Conservation (phyloP, 2,329 filamentous ascomycete genomes). For the Albophoma yamanashiensis region DNA sequence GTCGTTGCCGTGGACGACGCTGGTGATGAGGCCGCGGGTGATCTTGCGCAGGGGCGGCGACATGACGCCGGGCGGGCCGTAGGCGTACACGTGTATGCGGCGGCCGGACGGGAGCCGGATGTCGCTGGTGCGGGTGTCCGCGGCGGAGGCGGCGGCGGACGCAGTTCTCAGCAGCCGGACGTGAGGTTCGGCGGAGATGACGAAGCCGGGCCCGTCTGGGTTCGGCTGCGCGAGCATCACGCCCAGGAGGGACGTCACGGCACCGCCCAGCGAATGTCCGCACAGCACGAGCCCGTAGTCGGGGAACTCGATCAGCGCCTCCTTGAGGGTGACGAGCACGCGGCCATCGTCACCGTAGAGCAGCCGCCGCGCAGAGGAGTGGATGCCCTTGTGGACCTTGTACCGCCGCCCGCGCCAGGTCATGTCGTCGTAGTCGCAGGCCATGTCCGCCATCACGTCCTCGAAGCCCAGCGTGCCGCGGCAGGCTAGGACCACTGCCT, state of each 20-base stretch:
- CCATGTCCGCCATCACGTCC: slow-evolving; percentile 63
- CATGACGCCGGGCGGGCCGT: slow-evolving; percentile 64
- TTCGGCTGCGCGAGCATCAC: slow-evolving; percentile 60
- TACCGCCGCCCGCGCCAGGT: slow-evolving; percentile 52
- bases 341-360: slow-evolving; percentile 57
- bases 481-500: slow-evolving; percentile 62
- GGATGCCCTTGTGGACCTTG: slow-evolving; percentile 65
- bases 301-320: slow-evolving; percentile 53
- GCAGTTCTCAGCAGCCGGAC: slow-evolving; percentile 26
- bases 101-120: slow-evolving; percentile 53
- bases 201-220: slow-evolving; percentile 43
- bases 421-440: slow-evolving; percentile 60
- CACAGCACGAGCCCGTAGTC: slow-evolving; percentile 62
- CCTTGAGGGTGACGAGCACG: slow-evolving; percentile 54
- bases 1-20: slow-evolving; percentile 61
- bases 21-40: slow-evolving; percentile 66
- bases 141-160: slow-evolving; percentile 13
- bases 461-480: slow-evolving; percentile 64
- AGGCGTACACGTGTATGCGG: slow-evolving; percentile 70
- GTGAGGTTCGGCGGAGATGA: slow-evolving; percentile 45
- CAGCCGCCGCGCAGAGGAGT: slow-evolving; percentile 58
- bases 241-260: slow-evolving; percentile 58
- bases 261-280: slow-evolving; percentile 59
- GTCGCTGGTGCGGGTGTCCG: slow-evolving; percentile 14
- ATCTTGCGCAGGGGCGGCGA: slow-evolving; percentile 57